Base-by-base conservation (phyloP, 2,329 filamentous ascomycete genomes). In the Diaporthe helianthi region DNA sequence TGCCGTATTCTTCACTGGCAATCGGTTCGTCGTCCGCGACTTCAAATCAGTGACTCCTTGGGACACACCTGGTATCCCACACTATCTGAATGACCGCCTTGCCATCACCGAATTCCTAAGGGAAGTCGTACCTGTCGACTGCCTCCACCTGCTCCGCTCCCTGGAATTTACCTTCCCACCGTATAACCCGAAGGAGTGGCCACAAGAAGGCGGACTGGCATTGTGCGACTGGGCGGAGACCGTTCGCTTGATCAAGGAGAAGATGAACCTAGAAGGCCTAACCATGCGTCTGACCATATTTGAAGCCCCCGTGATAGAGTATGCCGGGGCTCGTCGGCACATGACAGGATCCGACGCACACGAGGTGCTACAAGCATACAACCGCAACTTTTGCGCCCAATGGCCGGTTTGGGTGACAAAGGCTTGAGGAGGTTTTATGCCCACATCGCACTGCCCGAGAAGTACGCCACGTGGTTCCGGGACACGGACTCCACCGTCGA, bases 11-110 rank as follows among this genome's bases (percentile, higher is more conserved):
- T 60, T 46, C 38, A 8, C 55, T 17, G 17, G 55, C 0, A 60
- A 60, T 10, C 38, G 38, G 1, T 60, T 60, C 5, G 55, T 60
- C 5, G 38, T 60, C 17, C 38, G 31, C 31, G 38, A 60, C 17
- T 31, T 29, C 10, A 29, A 22, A 4, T 22, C 38, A 0, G 2
- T 15, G 2, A 8, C 9, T 13, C 55, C 55, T 8, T 31, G 2
- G 8, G 0, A 4, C 13, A 12, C 10, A 3, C 26, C 19, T 13
- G 24, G 13, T 3, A 41, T 4, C 1, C 1, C 2, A 29, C 0
- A 6, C 4, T 60, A 60, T 13, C 36, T 36, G 2, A 7, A 44
- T 4, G 38, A 46, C 1, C 1, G 36, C 0, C 29, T 60, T 4
- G 36, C 36, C 1, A 9, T 44, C 0, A 31, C 15, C 24, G 24